phyloP scores from a whole-genome alignment of 1,139 yeast species.

The Meyerozyma elateridarum region DNA sequence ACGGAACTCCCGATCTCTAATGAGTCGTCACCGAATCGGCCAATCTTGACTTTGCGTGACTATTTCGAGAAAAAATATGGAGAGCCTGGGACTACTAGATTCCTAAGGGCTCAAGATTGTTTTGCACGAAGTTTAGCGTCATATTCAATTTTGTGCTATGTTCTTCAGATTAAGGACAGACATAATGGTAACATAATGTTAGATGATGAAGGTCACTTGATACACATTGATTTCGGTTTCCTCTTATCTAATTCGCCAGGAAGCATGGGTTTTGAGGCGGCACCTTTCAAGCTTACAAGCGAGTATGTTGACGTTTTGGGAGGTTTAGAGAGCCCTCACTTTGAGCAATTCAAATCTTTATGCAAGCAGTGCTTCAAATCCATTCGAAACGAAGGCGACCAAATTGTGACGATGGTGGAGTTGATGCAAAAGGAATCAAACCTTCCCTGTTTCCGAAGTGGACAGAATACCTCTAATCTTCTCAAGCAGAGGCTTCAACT shows the following conservation, averaged over 20 bases:
- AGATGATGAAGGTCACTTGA: slow-evolving; percentile 90
- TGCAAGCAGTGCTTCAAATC: slow-evolving; percentile 71
- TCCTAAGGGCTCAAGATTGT: slow-evolving; percentile 70
- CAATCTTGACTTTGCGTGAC: slow-evolving; percentile 67
- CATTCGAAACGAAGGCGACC: slow-evolving; percentile 66
- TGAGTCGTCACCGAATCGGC: slow-evolving; percentile 65
- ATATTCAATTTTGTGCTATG: slow-evolving; percentile 81
- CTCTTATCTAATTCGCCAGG: slow-evolving; percentile 92
- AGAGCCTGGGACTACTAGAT: slow-evolving; percentile 43
- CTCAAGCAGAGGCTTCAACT: slow-evolving; percentile 77
- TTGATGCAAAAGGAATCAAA: slow-evolving; percentile 89
- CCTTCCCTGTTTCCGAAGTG: slow-evolving; percentile 87
- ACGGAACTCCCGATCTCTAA: slow-evolving; percentile 66
- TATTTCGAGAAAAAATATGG: slow-evolving; percentile 79
- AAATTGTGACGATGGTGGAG: slow-evolving; percentile 75
- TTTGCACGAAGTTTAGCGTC: slow-evolving; percentile 85
- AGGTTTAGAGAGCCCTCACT: slow-evolving; percentile 61
- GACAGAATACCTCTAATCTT: slow-evolving; percentile 74
- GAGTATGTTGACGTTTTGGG: slow-evolving; percentile 88
- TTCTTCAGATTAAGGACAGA: slow-evolving; percentile 88
- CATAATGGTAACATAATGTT: slow-evolving; percentile 95
- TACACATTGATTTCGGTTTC: slow-evolving; percentile 95
- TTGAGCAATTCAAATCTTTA: slow-evolving; percentile 51
- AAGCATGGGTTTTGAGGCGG: slow-evolving; percentile 93
- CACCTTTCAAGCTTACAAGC: slow-evolving; percentile 86